Base-by-base conservation (phyloP, 106 monocot genomes). In the Platanthera zijinensis region DNA sequence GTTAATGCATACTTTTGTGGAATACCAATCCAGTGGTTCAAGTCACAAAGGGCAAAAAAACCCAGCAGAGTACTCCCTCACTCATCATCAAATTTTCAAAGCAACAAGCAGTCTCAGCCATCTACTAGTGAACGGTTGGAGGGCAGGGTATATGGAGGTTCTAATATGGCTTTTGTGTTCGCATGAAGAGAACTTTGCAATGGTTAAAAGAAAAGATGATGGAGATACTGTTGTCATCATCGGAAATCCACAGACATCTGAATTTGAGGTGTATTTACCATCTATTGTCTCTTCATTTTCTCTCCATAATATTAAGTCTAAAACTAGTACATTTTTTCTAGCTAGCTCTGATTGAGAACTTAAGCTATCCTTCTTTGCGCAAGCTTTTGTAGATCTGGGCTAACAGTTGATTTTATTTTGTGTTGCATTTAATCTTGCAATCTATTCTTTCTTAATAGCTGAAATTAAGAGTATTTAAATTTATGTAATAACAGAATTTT, bases 91-190 rank as follows among this genome's bases (percentile, higher is more conserved):
- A n/a, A n/a, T n/a, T n/a, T n/a, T n/a, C n/a, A n/a, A n/a, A n/a
- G n/a, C n/a, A n/a, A n/a, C n/a, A n/a, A n/a, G n/a, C n/a, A n/a
- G n/a, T n/a, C n/a, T n/a, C n/a, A n/a, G n/a, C n/a, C n/a, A n/a
- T n/a, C n/a, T n/a, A n/a, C n/a, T n/a, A n/a, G n/a, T n/a, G n/a
- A n/a, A n/a, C n/a, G n/a, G n/a, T n/a, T n/a, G n/a, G n/a, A 85
- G 83, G 78, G 89, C 90, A 75, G 99, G 99, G 15, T 99, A 92
- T 76, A 88, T 92, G 90, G 99, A 99, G 86, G 99, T 99, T 32
- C 71, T 99, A 50, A 99, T 89, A 50, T 99, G 94, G 92, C 77
- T 94, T 63, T 85, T 99, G 48, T 86, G 94, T 72, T 99, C 94
- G 68, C 76, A 87, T 80, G 94, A 94, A 74, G 99, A 99, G 48